These are phyloP conservation scores for Nemania abortiva DNA, from an alignment of 2,329 filamentous ascomycete species.

Conservation along the genomic window DNA sequence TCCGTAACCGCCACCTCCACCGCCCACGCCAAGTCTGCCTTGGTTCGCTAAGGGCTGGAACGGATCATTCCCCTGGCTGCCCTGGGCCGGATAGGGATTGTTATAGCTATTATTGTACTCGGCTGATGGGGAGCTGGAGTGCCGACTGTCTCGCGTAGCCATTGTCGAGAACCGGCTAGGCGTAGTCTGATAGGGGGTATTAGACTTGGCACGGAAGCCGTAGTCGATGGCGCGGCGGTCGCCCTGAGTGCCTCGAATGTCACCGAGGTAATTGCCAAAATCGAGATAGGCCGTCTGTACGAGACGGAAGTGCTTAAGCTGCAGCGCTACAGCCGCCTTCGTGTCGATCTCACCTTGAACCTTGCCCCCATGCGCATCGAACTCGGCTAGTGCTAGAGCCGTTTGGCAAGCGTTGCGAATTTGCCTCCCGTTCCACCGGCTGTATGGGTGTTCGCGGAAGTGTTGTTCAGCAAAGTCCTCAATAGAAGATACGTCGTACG, in stretches of 20 bases:
- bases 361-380: conserved; percentile 32
- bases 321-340: not conserved
- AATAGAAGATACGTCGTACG: conserved; percentile 24
- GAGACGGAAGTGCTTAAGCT: not conserved
- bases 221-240: not conserved
- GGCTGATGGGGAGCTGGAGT: not conserved
- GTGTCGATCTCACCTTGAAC: conserved; percentile 21
- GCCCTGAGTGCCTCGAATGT: not conserved
- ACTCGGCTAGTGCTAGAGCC: conserved; percentile 42
- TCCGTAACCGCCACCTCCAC: not conserved
- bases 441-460: conserved; percentile 19
- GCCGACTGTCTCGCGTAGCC: not conserved
- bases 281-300: not conserved
- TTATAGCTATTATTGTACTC: not conserved
- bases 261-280: not conserved
- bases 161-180: not conserved
- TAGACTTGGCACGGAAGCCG: conserved; percentile 1
- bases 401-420: conserved; percentile 48
- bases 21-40: not conserved
- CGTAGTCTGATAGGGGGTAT: conserved; percentile 8
- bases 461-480: conserved; percentile 33
- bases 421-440: conserved; percentile 45
- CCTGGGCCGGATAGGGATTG: not conserved
- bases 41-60: not conserved
- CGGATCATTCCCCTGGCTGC: not conserved